Base-by-base conservation (phyloP, 192 early-diverging fungal species). In the Linnemannia hyalina region DNA sequence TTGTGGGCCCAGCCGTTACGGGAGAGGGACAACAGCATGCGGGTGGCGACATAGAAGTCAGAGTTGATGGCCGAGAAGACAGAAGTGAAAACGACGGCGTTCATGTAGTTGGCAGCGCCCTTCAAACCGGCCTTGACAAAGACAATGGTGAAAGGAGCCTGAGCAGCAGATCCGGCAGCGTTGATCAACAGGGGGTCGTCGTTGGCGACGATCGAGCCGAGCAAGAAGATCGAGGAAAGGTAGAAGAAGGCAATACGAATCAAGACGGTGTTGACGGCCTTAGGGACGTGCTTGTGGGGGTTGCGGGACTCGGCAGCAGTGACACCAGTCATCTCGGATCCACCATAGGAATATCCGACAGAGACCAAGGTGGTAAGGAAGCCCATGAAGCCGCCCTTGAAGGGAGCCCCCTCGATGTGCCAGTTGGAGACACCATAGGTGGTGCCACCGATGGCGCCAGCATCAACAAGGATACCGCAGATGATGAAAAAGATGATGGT, bases 321-420 rank as follows among this genome's bases (percentile, higher is more conserved):
- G 44, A 44, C 44, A 44, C 44, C 44, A 11, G 10, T 11, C 11
- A 44, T 44, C 44, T 44, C 95, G 6, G 95, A 96, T 46, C 97
- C 97, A 86, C 94, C 93, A 83, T 95, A 95, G 70, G 96, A 92
- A 80, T 95, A 97, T 42, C 92, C 94, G 20, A 96, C 96, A 0
- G 92, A 90, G 75, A 94, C 91, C 73, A 96, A 93, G 6, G 91
- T 90, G 75, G 88, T 92, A 35, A 96, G 69, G 65, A 95, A 89
- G 22, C 92, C 94, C 20, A 92, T 80, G 77, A 92, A 89, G 55
- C 91, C 89, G 32, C 91, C 93, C 77, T 90, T 89, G 44, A 44
- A 44, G 44, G 44, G 44, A 44, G 44, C 44, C 1, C 44, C 44
- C 44, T 44, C 44, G 44, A 44, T 44, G 10, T 13, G 8, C 44